These are phyloP conservation scores for Pseudogymnoascus sp. DNA, from an alignment of 2,329 filamentous ascomycete genomes.

Conservation along the genomic window DNA sequence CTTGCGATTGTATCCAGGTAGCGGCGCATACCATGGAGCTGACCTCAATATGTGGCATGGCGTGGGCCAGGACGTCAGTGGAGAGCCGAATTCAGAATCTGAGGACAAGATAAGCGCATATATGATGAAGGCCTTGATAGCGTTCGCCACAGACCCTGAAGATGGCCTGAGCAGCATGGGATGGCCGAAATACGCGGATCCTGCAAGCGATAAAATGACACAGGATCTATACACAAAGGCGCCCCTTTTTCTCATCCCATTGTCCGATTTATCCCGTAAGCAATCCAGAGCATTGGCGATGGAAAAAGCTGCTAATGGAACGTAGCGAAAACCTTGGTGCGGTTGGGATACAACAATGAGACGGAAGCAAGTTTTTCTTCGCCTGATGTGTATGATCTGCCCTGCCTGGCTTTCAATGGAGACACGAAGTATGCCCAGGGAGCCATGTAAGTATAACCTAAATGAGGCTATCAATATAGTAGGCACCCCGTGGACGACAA, in stretches of 20 bases:
- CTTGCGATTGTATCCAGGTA: slow-evolving; percentile 20
- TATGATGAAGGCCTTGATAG: slow-evolving; percentile 26
- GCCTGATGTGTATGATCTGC: slow-evolving; percentile 18
- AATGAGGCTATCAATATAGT: background rate
- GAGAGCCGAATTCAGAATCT: slow-evolving; percentile 11
- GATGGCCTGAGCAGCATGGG: slow-evolving; percentile 20
- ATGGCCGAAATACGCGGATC: slow-evolving; percentile 15
- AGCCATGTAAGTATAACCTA: slow-evolving; percentile 19
- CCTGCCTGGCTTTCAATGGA: slow-evolving; percentile 20
- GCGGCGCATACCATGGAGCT: slow-evolving; percentile 26
- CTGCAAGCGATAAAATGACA: background rate
- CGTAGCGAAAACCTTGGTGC: slow-evolving; percentile 21
- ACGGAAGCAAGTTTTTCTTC: slow-evolving; percentile 16
- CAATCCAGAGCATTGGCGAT: background rate
- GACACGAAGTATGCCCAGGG: slow-evolving; percentile 21
- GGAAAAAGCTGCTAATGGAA: background rate
- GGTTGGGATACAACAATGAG: slow-evolving; percentile 22
- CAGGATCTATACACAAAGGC: background rate
- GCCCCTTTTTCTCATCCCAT: background rate
- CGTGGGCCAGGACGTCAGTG: slow-evolving; percentile 23
- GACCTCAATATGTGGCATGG: slow-evolving; percentile 27
- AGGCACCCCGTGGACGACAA: background rate
- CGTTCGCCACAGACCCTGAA: slow-evolving; percentile 29
- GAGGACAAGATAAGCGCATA: slow-evolving; percentile 17
- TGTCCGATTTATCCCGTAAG: background rate